Evolutionary conservation across 306 rosid genomes (phyloP).

Genomic region (Elaeagnus macrophylla): DNA sequence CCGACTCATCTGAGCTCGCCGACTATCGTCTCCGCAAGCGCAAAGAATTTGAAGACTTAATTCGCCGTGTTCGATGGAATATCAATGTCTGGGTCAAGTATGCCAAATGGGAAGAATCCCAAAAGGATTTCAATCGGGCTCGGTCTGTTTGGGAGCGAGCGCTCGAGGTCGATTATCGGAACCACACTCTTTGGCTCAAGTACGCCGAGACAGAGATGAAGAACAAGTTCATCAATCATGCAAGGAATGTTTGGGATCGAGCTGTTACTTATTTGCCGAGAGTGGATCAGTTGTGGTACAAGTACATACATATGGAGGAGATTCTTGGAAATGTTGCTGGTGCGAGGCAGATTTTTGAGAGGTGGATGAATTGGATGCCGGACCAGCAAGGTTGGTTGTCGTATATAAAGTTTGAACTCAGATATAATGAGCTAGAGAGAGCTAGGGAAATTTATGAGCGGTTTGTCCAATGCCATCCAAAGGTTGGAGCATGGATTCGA

Average conservation of each 20-base stretch:
- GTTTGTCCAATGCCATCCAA: slow-evolving; percentile 66
- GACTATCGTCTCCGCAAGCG: slow-evolving; percentile 85
- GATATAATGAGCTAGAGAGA: slow-evolving; percentile 68
- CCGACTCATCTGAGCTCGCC: slow-evolving; percentile 66
- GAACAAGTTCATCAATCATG: slow-evolving; percentile 81
- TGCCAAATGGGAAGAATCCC: slow-evolving; percentile 88
- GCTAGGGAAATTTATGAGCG: slow-evolving; percentile 66
- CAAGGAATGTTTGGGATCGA: slow-evolving; percentile 82
- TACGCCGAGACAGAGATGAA: slow-evolving; percentile 93
- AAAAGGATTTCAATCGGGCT: slow-evolving; percentile 75
- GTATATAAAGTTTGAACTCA: slow-evolving; percentile 67
- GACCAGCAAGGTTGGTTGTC: slow-evolving; percentile 90
- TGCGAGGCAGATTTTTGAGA: slow-evolving; percentile 72
- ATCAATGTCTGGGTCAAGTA: slow-evolving; percentile 75
- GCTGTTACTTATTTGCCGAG: slow-evolving; percentile 72
- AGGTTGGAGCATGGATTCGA: slow-evolving; percentile 72
- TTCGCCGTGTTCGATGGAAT: slow-evolving; percentile 82
- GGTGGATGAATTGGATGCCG: slow-evolving; percentile 93
- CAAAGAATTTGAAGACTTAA: slow-evolving; percentile 78
- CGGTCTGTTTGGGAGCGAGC: slow-evolving; percentile 94
- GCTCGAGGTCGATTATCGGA: slow-evolving; percentile 71
- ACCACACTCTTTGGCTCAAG: slow-evolving; percentile 82
- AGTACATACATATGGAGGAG: slow-evolving; percentile 94
- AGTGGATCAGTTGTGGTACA: slow-evolving; percentile 81
- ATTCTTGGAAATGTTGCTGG: slow-evolving; percentile 72